Conservation (phyloP, 257 asterid species). For the Solanum etuberosum region DNA sequence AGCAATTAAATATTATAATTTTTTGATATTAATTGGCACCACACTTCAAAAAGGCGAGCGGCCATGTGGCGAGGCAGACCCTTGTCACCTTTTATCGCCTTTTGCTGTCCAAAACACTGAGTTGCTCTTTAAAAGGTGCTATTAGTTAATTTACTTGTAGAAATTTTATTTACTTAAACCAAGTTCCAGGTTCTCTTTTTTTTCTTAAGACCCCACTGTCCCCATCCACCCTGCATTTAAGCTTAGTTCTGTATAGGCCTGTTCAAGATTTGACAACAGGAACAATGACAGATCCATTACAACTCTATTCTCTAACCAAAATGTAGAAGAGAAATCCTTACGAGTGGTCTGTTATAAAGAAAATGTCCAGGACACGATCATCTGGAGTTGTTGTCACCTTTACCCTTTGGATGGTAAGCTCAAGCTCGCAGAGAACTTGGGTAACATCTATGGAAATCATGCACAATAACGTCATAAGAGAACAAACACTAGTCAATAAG, state of each 20-base stretch:
- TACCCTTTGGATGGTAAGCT: slow-evolving; percentile 57
- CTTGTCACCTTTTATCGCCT: too few species aligned
- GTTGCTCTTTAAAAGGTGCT: neutral
- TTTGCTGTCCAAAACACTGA: neutral
- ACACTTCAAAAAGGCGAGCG: too few species aligned
- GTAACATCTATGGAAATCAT: slow-evolving; percentile 47
- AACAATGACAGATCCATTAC: neutral
- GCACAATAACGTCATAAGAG: neutral
- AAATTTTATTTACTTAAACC: neutral
- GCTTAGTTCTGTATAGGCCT: neutral
- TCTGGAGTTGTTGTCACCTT: slow-evolving; percentile 82
- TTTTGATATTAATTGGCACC: too few species aligned
- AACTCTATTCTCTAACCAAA: neutral
- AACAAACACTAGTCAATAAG: neutral
- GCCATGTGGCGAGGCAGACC: too few species aligned
- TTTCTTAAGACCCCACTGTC: neutral
- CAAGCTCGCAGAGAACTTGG: slow-evolving; percentile 58
- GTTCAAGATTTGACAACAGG: neutral
- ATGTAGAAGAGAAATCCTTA: slow-evolving; percentile 17
- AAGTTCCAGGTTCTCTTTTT: neutral
- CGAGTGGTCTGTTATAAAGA: slow-evolving; percentile 67
- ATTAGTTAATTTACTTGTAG: neutral
- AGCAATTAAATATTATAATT: too few species aligned
- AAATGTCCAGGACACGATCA: slow-evolving; percentile 62
- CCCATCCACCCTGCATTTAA: neutral